Evolutionary conservation across 805 yeast genomes (phyloP), one percentile per base, ranked within the genome.

Genomic region (Cyberlindnera veronae): DNA sequence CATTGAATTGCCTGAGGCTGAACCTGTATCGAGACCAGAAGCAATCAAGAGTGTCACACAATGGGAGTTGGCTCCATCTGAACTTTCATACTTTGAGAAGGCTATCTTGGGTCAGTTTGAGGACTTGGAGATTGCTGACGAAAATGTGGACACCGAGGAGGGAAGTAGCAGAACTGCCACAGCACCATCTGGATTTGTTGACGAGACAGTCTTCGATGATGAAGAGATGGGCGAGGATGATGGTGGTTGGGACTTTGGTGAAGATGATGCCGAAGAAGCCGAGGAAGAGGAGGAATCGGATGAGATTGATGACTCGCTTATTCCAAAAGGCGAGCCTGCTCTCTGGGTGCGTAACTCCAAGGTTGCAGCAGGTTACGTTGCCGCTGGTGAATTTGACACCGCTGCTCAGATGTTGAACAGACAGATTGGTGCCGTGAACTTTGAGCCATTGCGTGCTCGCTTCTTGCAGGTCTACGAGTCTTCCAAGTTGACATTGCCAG

Each of bases 371-470:
- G 88, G 87, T 20, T 86, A 88, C 54, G 89, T 84, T 55, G 97
- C 99, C 2, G 89, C 96, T 3, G 99, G 99, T 54, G 85, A 95
- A 5, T 91, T 91, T 60, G 97, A 89, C 51, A 84, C 91, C 39
- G 99, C 98, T 28, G 93, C 96, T 29, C 95, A 89, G 55, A 76
- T 95, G 58, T 74, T 93, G 55, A 80, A 83, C 68, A 84, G 91
- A 57, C 99, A 95, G 64, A 71, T 82, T 32, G 99, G 97, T 54
- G 77, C 87, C 37, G 81, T 77, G 20, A 73, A 86, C 52, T 91
- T 95, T 60, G 95, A 81, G 56, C 98, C 98, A 12, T 74, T 93
- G 53, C 80, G 91, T 66, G 60, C 71, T 21, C 75, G 96, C 46
- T 93, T 93, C 69, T 52, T 85, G 61, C 91, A 88, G 54, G 83